These are phyloP conservation scores for Rhynchospora pubera DNA, from an alignment of 176 grass and related monocot species.

Conservation along the genomic window DNA sequence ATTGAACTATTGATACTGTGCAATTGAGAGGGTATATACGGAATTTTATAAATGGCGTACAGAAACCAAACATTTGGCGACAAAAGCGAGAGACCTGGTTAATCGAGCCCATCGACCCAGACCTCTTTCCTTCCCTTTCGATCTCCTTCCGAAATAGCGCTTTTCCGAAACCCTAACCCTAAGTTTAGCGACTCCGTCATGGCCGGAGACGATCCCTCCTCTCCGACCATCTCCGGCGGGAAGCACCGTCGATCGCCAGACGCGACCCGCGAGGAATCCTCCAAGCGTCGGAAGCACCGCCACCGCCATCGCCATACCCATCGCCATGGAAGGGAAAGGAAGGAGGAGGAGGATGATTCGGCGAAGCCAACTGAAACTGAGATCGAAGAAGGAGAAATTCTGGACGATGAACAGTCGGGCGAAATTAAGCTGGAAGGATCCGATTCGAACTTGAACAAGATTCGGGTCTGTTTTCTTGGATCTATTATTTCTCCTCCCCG, in stretches of 20 bases:
- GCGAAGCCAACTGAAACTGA: conserved; percentile 32
- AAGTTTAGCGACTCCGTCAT: conserved; percentile 17
- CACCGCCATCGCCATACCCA: conserved; percentile 21
- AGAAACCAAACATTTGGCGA: not conserved
- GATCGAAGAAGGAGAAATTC: conserved; percentile 89
- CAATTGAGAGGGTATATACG: too few relatives aligned
- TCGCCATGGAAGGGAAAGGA: conserved; percentile 25
- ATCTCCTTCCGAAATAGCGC: not conserved
- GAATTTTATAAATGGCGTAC: too few relatives aligned
- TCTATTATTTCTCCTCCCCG: not conserved
- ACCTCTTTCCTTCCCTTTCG: not conserved
- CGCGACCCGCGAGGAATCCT: conserved; percentile 21
- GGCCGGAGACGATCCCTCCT: conserved; percentile 36
- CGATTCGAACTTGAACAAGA: conserved; percentile 5
- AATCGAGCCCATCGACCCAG: not conserved
- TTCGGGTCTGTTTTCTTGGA: conserved; percentile 44
- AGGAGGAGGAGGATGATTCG: conserved; percentile 7
- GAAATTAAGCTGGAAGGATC: conserved; percentile 21
- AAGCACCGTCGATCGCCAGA: conserved; percentile 52
- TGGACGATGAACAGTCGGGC: conserved; percentile 39
- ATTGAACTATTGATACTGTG: too few relatives aligned
- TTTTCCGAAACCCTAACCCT: conserved; percentile 54
- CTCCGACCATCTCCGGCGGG: conserved; percentile 26
- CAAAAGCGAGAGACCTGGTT: not conserved
- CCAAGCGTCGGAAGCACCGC: conserved; percentile 68